Evolutionary conservation across 2,329 filamentous ascomycete genomes (phyloP), one percentile per base, ranked within the genome.

Genomic region (Fusarium nygamai): DNA sequence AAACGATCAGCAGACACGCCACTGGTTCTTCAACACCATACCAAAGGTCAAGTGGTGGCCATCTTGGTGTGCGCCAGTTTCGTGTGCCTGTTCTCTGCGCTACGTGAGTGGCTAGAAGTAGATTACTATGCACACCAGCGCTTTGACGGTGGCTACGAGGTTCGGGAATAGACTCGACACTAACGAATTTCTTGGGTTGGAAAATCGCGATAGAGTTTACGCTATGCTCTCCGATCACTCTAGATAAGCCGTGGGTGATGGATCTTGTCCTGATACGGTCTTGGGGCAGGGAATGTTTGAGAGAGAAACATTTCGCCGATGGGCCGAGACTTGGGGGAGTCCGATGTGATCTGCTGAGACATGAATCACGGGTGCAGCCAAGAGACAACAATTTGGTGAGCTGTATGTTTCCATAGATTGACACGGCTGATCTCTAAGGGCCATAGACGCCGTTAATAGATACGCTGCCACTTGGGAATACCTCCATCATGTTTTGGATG

Each of bases 381-480:
- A 6, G 4, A 17, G 3, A 24, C 9, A 43, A 17, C 14, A 6
- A 9, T 1, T 14, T 22, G 5, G 1, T 3, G 13, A 48, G 9
- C 14, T n/a, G n/a, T n/a, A n/a, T n/a, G n/a, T n/a, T n/a, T n/a
- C n/a, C n/a, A n/a, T n/a, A n/a, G n/a, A n/a, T n/a, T n/a, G n/a
- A n/a, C n/a, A n/a, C n/a, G n/a, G n/a, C n/a, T n/a, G n/a, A n/a
- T n/a, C n/a, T n/a, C n/a, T n/a, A n/a, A n/a, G n/a, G n/a, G n/a
- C n/a, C n/a, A n/a, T n/a, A n/a, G 6, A 24, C 8, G n/a, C 7
- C 10, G 8, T 24, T 10, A 1, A 5, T 2, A 2, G 16, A 44
- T 27, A 3, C 22, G 2, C 9, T 31, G 10, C 11, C 14, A 22
- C 4, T 5, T n/a, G 9, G 9, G 20, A 48, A 16, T 3, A 11